Percentiles rank a stretch among this genome's conserved stretches.
These are phyloP conservation scores for Dendrobium catenatum DNA, from an alignment of 106 monocot species.

Conservation along the genomic window DNA sequence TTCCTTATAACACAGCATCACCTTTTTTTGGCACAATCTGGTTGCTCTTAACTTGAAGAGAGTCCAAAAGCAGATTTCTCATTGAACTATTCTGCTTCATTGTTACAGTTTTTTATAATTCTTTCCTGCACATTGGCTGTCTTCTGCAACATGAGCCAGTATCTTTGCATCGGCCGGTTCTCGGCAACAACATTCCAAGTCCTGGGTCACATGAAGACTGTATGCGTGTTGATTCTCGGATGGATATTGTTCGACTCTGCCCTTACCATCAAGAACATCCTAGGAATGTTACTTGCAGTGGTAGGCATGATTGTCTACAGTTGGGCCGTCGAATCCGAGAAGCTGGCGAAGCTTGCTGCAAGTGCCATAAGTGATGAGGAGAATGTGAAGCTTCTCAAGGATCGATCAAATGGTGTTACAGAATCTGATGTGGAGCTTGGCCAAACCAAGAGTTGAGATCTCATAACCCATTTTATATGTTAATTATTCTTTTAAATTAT, in stretches of 20 bases:
- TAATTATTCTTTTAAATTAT: background rate
- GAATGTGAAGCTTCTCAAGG: slow-evolving; percentile 33
- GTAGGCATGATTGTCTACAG: slow-evolving; percentile 53
- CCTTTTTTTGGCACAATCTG: too few species aligned
- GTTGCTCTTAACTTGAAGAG: too few species aligned
- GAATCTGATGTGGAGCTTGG: slow-evolving; percentile 30
- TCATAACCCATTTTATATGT: background rate
- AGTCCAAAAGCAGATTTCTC: background rate
- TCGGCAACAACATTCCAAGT: slow-evolving; percentile 56
- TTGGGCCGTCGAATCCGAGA: slow-evolving; percentile 49
- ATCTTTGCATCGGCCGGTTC: slow-evolving; percentile 52
- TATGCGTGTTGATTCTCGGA: slow-evolving; percentile 38
- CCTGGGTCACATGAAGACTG: slow-evolving; percentile 55
- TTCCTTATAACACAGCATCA: background rate
- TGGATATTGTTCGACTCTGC: slow-evolving; percentile 48
- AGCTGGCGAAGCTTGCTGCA: slow-evolving; percentile 14
- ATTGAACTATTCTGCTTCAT: background rate
- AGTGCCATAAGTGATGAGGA: slow-evolving; percentile 18
- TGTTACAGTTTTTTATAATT: slow-evolving; percentile 45
- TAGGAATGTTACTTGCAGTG: slow-evolving; percentile 39
- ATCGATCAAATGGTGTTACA: slow-evolving; percentile 12
- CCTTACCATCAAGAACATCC: slow-evolving; percentile 45
- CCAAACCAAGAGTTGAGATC: slow-evolving; percentile 26
- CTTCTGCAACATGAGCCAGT: slow-evolving; percentile 55
- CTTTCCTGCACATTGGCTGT: slow-evolving; percentile 47